Evolutionary conservation across 2,329 filamentous ascomycete genomes (phyloP), one percentile per base, ranked within the genome.

Genomic region (Domatiomyces catenatus): DNA sequence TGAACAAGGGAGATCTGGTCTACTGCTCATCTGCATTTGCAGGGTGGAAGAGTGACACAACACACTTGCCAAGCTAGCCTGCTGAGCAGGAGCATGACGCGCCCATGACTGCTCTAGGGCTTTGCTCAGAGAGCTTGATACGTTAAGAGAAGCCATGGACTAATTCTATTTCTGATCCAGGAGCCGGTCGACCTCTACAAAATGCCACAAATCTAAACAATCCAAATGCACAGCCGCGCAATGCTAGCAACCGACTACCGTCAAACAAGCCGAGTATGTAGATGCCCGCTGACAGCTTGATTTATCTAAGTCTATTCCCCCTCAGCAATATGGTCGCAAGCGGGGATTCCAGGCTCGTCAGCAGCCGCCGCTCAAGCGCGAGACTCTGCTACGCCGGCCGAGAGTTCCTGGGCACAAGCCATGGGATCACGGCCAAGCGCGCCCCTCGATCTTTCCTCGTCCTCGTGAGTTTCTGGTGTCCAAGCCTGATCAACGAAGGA

Each of bases 361-460:
- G 32, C 10, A 15, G 32, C 10, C 5, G 12, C 10, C 32, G 32
- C 32, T 39, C 32, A 39, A 19, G 36, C 48, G 18, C 49, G 54
- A 52, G 55, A 60, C 20, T 28, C 55, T 15, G 46, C 53, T 15
- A 47, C 57, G n/a, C 17, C 28, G n/a, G 51, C 55, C 19, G 54
- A 55, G 10, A 58, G 50, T 46, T 32, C 45, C 8, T 60, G 58
- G 58, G 58, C 58, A 39, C 56, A 58, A 50, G 56, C 58, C 22
- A 58, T 60, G 56, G 52, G 52, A 44, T 42, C 56, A 15, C 52
- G 58, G 46, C 46, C 55, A 32, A 47, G 32, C 5, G 32, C 45
- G 17, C 45, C 52, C 36, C 55, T 60, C 39, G 58, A 60, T 42
- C 54, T 60, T 17, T 60, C 58, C 8, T 52, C 58, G n/a, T 57